Evolutionary conservation across 495 filamentous ascomycete species (phyloP).

Genomic region (Lophium mytilinum): DNA sequence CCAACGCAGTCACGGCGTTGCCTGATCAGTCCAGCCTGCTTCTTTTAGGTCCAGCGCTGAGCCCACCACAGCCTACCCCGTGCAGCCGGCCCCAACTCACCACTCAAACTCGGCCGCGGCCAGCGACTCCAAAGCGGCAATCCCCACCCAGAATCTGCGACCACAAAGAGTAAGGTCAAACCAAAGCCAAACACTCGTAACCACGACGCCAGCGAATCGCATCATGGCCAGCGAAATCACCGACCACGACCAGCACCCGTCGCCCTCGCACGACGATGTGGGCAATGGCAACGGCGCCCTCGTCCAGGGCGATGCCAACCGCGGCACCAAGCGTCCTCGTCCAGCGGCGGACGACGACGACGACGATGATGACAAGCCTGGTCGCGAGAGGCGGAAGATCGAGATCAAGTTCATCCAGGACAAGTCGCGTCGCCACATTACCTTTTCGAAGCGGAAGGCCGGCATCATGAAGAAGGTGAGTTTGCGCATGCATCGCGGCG

Average conservation of each 20-base stretch:
- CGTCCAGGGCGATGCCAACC: slow-evolving; percentile 51
- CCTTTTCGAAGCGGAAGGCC: slow-evolving; percentile 99
- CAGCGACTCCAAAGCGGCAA: slow-evolving; percentile 25
- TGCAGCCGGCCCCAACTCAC: background rate
- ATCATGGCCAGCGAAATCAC: slow-evolving; percentile 34
- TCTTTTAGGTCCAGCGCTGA: slow-evolving; percentile 11
- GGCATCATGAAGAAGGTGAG: slow-evolving; percentile 99
- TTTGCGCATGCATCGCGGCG: slow-evolving; percentile 9
- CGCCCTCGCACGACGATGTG: slow-evolving; percentile 49
- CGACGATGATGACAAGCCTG: slow-evolving; percentile 96
- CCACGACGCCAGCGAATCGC: slow-evolving; percentile 13
- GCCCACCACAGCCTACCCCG: background rate
- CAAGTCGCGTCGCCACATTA: slow-evolving; percentile 99
- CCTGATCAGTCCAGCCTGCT: slow-evolving; percentile 21
- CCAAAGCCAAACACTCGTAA: slow-evolving; percentile 22
- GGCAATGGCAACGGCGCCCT: slow-evolving; percentile 52
- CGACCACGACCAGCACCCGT: slow-evolving; percentile 39
- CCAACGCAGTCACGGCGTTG: slow-evolving; percentile 10
- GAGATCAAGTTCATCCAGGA: slow-evolving; percentile 99
- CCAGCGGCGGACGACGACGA: slow-evolving; percentile 86
- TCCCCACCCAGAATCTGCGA: slow-evolving; percentile 23
- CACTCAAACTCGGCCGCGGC: background rate
- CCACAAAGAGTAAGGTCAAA: slow-evolving; percentile 29
- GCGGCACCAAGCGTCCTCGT: slow-evolving; percentile 84
- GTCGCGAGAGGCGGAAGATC: slow-evolving; percentile 97